Base-by-base conservation (phyloP, 495 filamentous ascomycete species). In the Articulospora tetracladia region DNA sequence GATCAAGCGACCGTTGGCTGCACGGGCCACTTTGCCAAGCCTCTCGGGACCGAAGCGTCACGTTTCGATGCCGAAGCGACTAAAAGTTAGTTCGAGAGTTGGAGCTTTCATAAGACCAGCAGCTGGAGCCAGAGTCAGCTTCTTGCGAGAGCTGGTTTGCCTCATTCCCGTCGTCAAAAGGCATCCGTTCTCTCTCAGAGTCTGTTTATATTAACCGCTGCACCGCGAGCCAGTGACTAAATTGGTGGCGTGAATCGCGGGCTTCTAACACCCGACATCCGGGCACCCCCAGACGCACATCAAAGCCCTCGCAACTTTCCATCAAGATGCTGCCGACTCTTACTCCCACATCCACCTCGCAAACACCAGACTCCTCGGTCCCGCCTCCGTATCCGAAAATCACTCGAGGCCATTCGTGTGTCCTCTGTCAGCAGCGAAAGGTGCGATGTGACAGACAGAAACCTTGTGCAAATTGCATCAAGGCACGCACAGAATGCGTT, bases 401-500 rank as follows among this genome's bases (percentile, higher is more conserved):
- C 46, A 65, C 62, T 19, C 39, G 65, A 59, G 64, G 59, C 36
- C 82, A 81, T 66, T 87, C 85, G 32, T 89, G 86, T 63, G 78
- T 86, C 36, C 68, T 86, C 47, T 89, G 86, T 65, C 81, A 85
- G 63, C 83, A 82, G 60, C 77, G 85, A 51, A 89, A 88, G 70
- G 86, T 88, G 53, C 81, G 80, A 58, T 89, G 86, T 69, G 83
- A 88, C 68, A 80, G 82, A 69, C 75, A 79, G 59, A 79, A 85
- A 61, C 84, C 82, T 30, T 89, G 86, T 62, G 80, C 83, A 52
- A 86, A 84, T 72, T 88, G 85, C 65, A 68, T 80, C 69, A 88
- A 84, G 74, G 78, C 82, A 58, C 66, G 74, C 28, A 77, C 79
- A 39, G 82, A 85, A 48, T 89, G 86, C 63, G 73, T 83, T 2